Evolutionary conservation across 2,329 filamentous ascomycete genomes (phyloP).

Genomic region (Fragosphaeria purpurea): DNA sequence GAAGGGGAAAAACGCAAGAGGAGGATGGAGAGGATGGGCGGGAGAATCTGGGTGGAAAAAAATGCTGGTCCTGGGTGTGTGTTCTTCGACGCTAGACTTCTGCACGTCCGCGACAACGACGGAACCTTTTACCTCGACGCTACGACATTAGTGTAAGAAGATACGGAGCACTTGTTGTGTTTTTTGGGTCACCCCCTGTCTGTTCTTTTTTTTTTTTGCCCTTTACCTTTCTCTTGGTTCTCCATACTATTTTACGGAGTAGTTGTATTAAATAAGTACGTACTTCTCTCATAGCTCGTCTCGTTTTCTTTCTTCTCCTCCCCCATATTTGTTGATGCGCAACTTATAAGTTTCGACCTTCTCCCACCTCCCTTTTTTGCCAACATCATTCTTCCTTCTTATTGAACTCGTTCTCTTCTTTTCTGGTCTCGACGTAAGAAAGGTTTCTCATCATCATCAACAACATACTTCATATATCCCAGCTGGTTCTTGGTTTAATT

Average conservation of each 20-base stretch:
- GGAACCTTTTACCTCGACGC: too few species aligned
- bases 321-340: slow-evolving; percentile 29
- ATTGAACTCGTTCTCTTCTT: neutral
- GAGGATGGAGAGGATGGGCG: too few species aligned
- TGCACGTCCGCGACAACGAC: too few species aligned
- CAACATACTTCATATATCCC: slow-evolving; percentile 16
- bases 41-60: slow-evolving; percentile 10
- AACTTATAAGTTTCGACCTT: slow-evolving; percentile 34
- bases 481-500: slow-evolving; percentile 25
- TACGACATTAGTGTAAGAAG: too few species aligned
- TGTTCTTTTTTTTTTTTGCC: too few species aligned
- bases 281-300: too few species aligned
- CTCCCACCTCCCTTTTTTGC: slow-evolving; percentile 16
- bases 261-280: too few species aligned
- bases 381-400: neutral
- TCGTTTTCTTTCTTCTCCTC: slow-evolving; percentile 20
- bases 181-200: too few species aligned
- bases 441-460: slow-evolving; percentile 18
- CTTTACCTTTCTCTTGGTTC: too few species aligned
- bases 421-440: slow-evolving; percentile 1
- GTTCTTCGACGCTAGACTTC: slow-evolving; percentile 14
- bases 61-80: slow-evolving; percentile 3
- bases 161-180: too few species aligned
- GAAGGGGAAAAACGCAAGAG: too few species aligned
- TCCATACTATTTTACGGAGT: too few species aligned